Conservation (phyloP, 2,329 filamentous ascomycete genomes). For the Pestalotiopsis fici region DNA sequence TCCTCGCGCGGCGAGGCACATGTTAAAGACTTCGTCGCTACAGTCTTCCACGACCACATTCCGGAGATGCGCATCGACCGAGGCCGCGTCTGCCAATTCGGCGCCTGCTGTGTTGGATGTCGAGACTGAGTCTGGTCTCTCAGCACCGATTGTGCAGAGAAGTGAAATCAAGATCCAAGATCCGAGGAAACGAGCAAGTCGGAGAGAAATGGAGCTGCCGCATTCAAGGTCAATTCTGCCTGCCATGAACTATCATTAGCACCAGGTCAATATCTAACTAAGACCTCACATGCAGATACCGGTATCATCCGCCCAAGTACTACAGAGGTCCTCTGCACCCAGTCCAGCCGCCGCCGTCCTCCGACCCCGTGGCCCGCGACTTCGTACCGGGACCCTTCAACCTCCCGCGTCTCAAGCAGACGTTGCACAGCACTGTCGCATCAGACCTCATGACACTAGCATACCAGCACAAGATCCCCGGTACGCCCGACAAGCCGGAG, state of each 20-base stretch:
- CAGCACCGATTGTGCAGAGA: slow-evolving; percentile 35
- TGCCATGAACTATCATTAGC: neutral
- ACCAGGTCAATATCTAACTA: neutral
- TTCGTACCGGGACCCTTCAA: slow-evolving; percentile 92
- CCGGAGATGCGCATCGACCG: slow-evolving; percentile 49
- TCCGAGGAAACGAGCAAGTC: slow-evolving; percentile 43
- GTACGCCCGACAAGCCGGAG: slow-evolving; percentile 55
- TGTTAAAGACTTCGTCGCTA: slow-evolving; percentile 22
- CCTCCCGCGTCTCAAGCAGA: slow-evolving; percentile 83
- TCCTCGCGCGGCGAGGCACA: slow-evolving; percentile 25
- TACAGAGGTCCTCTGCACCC: slow-evolving; percentile 92
- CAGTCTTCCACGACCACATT: slow-evolving; percentile 20
- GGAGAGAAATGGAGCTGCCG: slow-evolving; percentile 25
- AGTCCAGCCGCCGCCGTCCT: slow-evolving; percentile 82
- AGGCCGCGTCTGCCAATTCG: slow-evolving; percentile 23
- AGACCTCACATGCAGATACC: slow-evolving; percentile 67
- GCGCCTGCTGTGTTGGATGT: slow-evolving; percentile 44
- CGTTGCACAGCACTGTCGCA: slow-evolving; percentile 83
- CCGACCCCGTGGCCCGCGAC: slow-evolving; percentile 83
- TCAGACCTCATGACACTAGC: slow-evolving; percentile 85
- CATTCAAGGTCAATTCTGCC: slow-evolving; percentile 21
- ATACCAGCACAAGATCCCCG: slow-evolving; percentile 84
- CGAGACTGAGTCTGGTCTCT: slow-evolving; percentile 51
- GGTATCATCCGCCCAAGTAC: slow-evolving; percentile 93
- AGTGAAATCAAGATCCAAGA: slow-evolving; percentile 43